phyloP scores from a whole-genome alignment of 495 filamentous ascomycete genomes.

The Cairneyella variabilis region DNA sequence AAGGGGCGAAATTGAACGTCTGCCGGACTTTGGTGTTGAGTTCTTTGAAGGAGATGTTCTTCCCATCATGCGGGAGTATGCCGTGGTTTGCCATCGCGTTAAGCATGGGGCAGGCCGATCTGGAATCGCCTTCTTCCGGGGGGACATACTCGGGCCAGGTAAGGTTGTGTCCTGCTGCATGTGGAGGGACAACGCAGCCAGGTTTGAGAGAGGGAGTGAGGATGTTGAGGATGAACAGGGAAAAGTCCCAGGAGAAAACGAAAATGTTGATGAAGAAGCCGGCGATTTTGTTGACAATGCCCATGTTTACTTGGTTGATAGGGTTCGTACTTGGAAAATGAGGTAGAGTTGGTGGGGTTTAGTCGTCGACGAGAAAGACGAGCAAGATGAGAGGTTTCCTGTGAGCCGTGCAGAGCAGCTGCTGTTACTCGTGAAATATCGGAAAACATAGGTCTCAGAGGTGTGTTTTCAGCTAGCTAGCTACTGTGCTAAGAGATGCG shows the following conservation, averaged over 20 bases:
- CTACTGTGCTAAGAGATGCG: too few species aligned
- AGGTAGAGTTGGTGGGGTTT: too few species aligned
- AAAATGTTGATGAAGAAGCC: conserved; percentile 7
- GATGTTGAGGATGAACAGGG: conserved; percentile 9
- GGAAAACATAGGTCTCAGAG: too few species aligned
- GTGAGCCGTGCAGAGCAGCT: too few species aligned
- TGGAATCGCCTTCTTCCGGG: conserved; percentile 10
- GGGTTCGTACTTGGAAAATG: too few species aligned
- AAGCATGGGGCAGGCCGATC: conserved; percentile 26
- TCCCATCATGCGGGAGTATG: conserved; percentile 33
- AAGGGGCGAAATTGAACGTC: conserved; percentile 26
- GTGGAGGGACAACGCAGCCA: conserved; percentile 10
- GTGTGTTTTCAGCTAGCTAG: too few species aligned
- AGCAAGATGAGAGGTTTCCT: too few species aligned
- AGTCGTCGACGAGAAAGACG: too few species aligned
- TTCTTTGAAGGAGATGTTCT: conserved; percentile 30
- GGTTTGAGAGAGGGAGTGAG: conserved; percentile 8
- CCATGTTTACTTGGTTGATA: conserved; percentile 9
- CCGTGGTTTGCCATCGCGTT: conserved; percentile 30
- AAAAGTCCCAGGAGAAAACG: conserved; percentile 12
- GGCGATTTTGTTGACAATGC: conserved; percentile 7
- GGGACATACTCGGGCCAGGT: conserved; percentile 14
- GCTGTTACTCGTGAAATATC: too few species aligned
- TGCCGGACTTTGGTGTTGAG: conserved; percentile 31
- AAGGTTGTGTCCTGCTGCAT: conserved; percentile 12